Conservation (phyloP, 2,329 filamentous ascomycete genomes). For the Aspergillus transmontanensis region DNA sequence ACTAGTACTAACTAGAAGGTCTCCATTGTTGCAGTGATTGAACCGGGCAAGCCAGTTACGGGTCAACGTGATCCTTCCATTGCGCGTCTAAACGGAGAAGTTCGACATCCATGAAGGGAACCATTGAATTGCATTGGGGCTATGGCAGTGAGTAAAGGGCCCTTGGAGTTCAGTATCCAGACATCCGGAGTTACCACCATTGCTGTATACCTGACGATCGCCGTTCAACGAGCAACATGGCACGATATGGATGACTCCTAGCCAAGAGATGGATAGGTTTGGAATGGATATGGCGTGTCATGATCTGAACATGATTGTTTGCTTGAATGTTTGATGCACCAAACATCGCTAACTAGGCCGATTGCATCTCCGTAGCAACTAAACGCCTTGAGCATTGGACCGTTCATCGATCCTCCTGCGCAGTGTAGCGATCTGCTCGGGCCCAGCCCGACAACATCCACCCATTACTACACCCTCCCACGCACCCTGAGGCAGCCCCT, state of each 20-base stretch:
- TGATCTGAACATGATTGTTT: background rate
- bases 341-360: too few species aligned
- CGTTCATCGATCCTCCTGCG: slow-evolving; percentile 10
- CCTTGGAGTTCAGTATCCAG: background rate
- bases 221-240: background rate
- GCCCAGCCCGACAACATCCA: slow-evolving; percentile 19
- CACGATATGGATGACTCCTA: background rate
- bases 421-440: slow-evolving; percentile 17
- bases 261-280: background rate
- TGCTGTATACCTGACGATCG: too few species aligned
- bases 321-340: background rate
- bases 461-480: slow-evolving; percentile 19
- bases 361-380: background rate
- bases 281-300: background rate
- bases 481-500: slow-evolving; percentile 6
- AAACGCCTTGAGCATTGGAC: background rate
- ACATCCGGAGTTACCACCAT: background rate
- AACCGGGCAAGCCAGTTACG: background rate
- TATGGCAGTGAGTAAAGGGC: background rate
- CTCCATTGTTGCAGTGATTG: background rate
- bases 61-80: background rate
- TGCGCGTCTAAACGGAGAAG: background rate
- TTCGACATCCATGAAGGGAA: background rate
- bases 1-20: background rate
- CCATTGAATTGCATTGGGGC: background rate